Base-by-base conservation (phyloP, 495 filamentous ascomycete genomes). In the Hapsidospora chrysogenum region DNA sequence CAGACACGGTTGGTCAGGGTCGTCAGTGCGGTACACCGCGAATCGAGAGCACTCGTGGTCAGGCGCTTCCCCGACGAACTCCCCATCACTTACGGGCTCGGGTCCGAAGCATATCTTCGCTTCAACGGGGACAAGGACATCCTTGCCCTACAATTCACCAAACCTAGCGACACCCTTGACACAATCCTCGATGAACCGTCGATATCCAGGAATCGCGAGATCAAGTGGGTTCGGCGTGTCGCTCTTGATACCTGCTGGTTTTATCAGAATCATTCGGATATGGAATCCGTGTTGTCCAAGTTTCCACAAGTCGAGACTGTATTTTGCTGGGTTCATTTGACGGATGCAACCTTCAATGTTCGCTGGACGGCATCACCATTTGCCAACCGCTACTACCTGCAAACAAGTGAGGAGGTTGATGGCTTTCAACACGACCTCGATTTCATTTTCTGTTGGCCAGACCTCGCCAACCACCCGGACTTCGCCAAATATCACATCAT, bases 401-500 rank as follows among this genome's bases (percentile, higher is more conserved):
- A 39, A 5, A 39, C 18, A 0, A 32, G 28, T 4, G 51, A 56
- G 36, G 38, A 49, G 17, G 8, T 39, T 3, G 10, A 25, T 3
- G 41, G 39, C 2, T 8, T 39, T 0, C 35, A 36, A 17, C 36
- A 44, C 6, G 33, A 45, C 8, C 33, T n/a, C n/a, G n/a, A 41
- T 11, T 35, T 26, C 14, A 2, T 51, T 13, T 62, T 44, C 26
- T 55, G 51, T 35, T 64, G 58, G 57, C 54, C 50, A 2, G 48
- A 61, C 32, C 3, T 50, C 5, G 32, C 37, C 1, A 42, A 41
- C 0, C 29, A 41, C 14, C 25, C 3, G 17, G 16, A 41, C 3
- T 45, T 44, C 22, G 20, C 36, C 8, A 17, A 46, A 3, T 16
- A 43, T 1, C 31, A 43, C 14, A 16, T 34, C n/a, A 9, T 44